Evolutionary conservation across 2,329 filamentous ascomycete genomes (phyloP), one percentile per base, ranked within the genome.

Genomic region (Pestalotiopsis sp.): DNA sequence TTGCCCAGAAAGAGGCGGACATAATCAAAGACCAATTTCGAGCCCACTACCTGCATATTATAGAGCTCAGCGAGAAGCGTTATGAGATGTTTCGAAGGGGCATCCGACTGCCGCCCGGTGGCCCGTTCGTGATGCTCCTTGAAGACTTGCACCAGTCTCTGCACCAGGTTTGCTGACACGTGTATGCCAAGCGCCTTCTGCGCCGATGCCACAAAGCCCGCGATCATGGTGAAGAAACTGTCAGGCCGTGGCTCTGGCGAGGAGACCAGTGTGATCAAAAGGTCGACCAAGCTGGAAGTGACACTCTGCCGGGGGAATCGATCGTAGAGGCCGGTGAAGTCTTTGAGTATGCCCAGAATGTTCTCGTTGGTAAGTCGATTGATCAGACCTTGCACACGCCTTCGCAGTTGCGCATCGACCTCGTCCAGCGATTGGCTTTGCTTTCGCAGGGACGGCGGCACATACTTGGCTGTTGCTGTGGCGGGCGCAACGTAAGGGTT

Each of bases 361-460:
- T 96, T 98, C 48, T 94, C 90, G 76, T 98, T 95, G 0, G 96
- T 98, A 39, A 99, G 85, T 76, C 95, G 91, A 79, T 99, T 99
- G 76, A 99, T 86, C 20, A 96, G 86, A 75, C 96, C 95, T 77
- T 98, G 94, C 0, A 93, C 85, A 75, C 97, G 93, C 70, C 93
- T 89, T 68, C 90, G 89, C 63, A 99, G 82, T 52, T 92, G 89
- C 13, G 84, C 84, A 61, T 92, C 83, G 56, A 86, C 83, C 77
- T 97, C 92, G 1, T 87, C 85, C 70, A 92, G 90, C 0, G 89
- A 88, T 1, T 86, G 84, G 2, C 87, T 80, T 40, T 86, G 82
- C 72, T 86, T 90, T 60, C 94, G 88, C 65, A 96, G 82, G 1
- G 94, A 97, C 2, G 95, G 96, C 1, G 96, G 95, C 3, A 98